Evolutionary conservation across 352 stramenopile species (phyloP).

Genomic region (Porosira glacialis): DNA sequence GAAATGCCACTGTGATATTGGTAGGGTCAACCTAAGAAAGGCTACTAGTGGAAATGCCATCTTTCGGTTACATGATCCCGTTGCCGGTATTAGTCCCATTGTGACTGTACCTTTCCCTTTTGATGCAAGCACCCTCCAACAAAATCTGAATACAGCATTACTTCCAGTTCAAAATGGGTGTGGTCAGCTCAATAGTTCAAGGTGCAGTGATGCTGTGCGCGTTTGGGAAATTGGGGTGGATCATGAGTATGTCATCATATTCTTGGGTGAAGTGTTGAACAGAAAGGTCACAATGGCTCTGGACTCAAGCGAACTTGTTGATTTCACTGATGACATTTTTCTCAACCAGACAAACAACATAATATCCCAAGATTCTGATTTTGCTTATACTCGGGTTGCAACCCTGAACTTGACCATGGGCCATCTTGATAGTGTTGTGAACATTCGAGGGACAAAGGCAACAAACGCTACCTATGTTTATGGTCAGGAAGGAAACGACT

Average conservation of each 20-base stretch:
- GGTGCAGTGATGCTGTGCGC: slow-evolving; percentile 19
- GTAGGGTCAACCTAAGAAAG: slow-evolving; percentile 34
- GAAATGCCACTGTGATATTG: slow-evolving; percentile 37
- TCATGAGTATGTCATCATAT: slow-evolving; percentile 43
- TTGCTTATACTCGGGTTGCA: slow-evolving; percentile 46
- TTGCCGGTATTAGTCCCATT: background rate
- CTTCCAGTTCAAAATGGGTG: slow-evolving; percentile 19
- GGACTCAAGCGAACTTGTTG: slow-evolving; percentile 8
- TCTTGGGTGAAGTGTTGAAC: slow-evolving; percentile 45
- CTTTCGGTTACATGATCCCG: slow-evolving; percentile 35
- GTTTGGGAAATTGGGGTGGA: slow-evolving; percentile 29
- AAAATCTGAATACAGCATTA: background rate
- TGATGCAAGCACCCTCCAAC: slow-evolving; percentile 26
- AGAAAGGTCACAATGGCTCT: slow-evolving; percentile 20
- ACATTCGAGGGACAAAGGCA: slow-evolving; percentile 45
- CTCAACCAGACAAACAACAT: slow-evolving; percentile 42
- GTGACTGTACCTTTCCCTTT: slow-evolving; percentile 15
- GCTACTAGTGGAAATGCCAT: slow-evolving; percentile 32
- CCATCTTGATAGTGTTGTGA: slow-evolving; percentile 27
- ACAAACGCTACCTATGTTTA: slow-evolving; percentile 16
- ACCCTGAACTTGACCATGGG: slow-evolving; percentile 28
- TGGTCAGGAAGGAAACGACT: slow-evolving; percentile 37
- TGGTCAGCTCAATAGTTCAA: slow-evolving; percentile 15
- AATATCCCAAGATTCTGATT: slow-evolving; percentile 32
- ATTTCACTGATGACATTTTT: slow-evolving; percentile 39